Base-by-base conservation (phyloP, 495 filamentous ascomycete species). In the Penicillium ucsense region DNA sequence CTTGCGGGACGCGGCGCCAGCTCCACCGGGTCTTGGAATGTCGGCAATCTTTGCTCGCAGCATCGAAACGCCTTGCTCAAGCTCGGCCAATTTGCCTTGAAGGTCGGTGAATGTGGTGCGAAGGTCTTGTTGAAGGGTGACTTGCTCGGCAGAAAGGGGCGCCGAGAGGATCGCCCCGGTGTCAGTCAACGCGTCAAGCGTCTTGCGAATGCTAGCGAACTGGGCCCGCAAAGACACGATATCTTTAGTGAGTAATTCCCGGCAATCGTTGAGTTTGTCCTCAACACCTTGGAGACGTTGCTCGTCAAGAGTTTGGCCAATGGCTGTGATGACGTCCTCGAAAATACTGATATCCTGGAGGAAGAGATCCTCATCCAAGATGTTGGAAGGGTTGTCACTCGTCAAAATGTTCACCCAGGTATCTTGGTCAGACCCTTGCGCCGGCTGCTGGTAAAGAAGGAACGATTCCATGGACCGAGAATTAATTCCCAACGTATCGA, bases 401-500 rank as follows among this genome's bases (percentile, higher is more conserved):
- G 68, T 51, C 20, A 71, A 46, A 10, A 65, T 58, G 8, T 64
- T 40, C 10, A 65, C 46, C 61, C 59, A 68, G 30, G 61, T 53
- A 27, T 54, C 48, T 34, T 45, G 38, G 34, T 83, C 77, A 8
- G 94, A 75, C 47, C 85, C 73, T 38, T 80, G 68, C 35, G 74
- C 65, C 3, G 61, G 60, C 46, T 82, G 74, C 45, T 80, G 72
- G 43, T 67, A 67, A 32, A 77, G 61, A 31, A 87, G 73, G 59
- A 88, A 99, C 1, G 78, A 75, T 39, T 80, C 68, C 29, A 99
- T 64, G 8, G 82, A 78, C 4, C 87, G 81, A 29, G 85, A 81
- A 62, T 96, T 96, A 32, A 97, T 73, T 5, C 90, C 94, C 12
- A 96, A 64, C 3, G 86, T 89, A 57, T 96, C 89, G 30, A 97